phyloP scores from a whole-genome alignment of 2,329 filamentous ascomycete species.

The Hysterium pulicare region DNA sequence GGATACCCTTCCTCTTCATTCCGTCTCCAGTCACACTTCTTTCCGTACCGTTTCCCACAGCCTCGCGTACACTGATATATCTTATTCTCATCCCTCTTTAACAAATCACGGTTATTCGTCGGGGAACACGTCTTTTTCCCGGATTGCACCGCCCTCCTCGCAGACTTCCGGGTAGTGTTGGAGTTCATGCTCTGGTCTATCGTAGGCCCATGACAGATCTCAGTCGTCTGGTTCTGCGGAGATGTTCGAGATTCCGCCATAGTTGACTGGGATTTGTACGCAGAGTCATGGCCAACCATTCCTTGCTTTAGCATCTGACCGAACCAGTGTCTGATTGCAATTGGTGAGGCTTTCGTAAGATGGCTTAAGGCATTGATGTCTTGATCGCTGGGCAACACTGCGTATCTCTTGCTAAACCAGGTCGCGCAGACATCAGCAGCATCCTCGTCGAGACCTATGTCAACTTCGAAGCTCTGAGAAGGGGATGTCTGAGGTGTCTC shows the following conservation, averaged over 20 bases:
- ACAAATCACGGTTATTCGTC: slow-evolving; percentile 25
- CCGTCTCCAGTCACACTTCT: slow-evolving; percentile 39
- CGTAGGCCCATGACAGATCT: too few relatives aligned
- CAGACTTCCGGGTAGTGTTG: too few relatives aligned
- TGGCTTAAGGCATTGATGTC: slow-evolving; percentile 36
- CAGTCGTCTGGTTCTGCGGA: slow-evolving; percentile 1
- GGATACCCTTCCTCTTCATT: slow-evolving; percentile 39
- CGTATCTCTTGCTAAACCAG: slow-evolving; percentile 36
- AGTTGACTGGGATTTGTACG: slow-evolving; percentile 37
- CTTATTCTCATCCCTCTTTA: slow-evolving; percentile 31
- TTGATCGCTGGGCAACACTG: slow-evolving; percentile 33
- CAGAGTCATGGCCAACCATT: slow-evolving; percentile 33
- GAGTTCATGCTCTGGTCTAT: too few relatives aligned
- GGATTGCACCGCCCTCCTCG: too few relatives aligned
- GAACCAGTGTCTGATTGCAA: slow-evolving; percentile 35
- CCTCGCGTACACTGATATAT: slow-evolving; percentile 38
- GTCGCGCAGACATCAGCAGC: slow-evolving; percentile 36
- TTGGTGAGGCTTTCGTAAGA: slow-evolving; percentile 30
- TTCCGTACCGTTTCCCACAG: slow-evolving; percentile 36
- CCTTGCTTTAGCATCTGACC: slow-evolving; percentile 35
- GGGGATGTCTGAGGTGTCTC: slow-evolving; percentile 12
- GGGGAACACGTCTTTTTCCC: slow-evolving; percentile 35
- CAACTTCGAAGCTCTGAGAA: slow-evolving; percentile 16
- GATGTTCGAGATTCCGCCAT: slow-evolving; percentile 19
- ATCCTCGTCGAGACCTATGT: slow-evolving; percentile 31